phyloP scores from a whole-genome alignment of 2,329 filamentous ascomycete species.

The Juglanconis juglandina region DNA sequence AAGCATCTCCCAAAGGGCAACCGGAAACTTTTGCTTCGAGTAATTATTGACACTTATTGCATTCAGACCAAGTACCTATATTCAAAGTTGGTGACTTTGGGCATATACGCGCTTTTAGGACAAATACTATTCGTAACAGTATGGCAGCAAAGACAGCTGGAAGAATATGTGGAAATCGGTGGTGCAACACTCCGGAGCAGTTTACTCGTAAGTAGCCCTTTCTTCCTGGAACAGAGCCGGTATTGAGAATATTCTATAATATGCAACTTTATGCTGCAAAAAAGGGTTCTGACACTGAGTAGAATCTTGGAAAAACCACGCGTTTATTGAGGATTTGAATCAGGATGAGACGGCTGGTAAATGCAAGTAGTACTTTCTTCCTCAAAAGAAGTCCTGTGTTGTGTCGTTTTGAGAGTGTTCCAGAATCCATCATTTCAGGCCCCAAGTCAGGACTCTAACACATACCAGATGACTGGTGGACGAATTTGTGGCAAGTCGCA shows the following conservation, averaged over 20 bases:
- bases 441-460: too few relatives aligned
- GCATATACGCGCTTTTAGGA: not conserved
- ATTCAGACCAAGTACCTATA: not conserved
- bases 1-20: too few relatives aligned
- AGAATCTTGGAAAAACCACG: not conserved
- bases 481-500: conserved; percentile 6
- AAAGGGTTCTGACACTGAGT: too few relatives aligned
- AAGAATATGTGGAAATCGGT: not conserved
- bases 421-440: too few relatives aligned
- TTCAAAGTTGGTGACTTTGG: conserved; percentile 6
- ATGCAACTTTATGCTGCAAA: too few relatives aligned
- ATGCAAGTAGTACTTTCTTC: not conserved
- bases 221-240: too few relatives aligned
- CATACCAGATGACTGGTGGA: not conserved
- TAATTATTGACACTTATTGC: too few relatives aligned
- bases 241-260: too few relatives aligned
- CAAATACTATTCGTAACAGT: not conserved
- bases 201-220: not conserved
- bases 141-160: not conserved
- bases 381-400: too few relatives aligned
- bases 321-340: not conserved
- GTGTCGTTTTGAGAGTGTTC: too few relatives aligned
- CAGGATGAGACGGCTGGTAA: not conserved
- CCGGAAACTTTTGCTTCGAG: too few relatives aligned
- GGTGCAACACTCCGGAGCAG: conserved; percentile 6